Conservation (phyloP, 2,329 filamentous ascomycete species). For the Ambrosiella beaveri region DNA sequence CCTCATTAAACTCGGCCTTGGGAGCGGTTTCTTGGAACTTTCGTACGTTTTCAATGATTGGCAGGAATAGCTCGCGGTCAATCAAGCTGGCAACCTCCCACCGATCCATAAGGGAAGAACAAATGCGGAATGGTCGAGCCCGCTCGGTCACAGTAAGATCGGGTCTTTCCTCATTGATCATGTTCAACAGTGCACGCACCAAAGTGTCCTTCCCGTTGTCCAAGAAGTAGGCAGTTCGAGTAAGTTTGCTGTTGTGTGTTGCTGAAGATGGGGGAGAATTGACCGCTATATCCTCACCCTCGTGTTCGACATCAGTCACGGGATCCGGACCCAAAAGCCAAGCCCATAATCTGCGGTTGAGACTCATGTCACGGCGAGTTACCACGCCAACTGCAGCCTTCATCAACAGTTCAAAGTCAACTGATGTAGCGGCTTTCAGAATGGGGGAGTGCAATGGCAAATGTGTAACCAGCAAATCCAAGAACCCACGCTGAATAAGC, state of each 20-base stretch:
- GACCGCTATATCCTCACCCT: conserved; percentile 24
- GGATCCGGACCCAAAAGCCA: conserved; percentile 80
- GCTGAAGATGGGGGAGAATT: conserved; percentile 29
- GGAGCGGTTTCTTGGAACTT: conserved; percentile 49
- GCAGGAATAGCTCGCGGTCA: conserved; percentile 74
- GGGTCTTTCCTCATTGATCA: conserved; percentile 44
- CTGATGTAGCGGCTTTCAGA: conserved; percentile 55
- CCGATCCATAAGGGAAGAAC: conserved; percentile 89
- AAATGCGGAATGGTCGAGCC: conserved; percentile 76
- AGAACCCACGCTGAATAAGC: conserved; percentile 81
- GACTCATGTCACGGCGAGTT: conserved; percentile 80
- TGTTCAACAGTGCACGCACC: conserved; percentile 54
- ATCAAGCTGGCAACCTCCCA: conserved; percentile 92
- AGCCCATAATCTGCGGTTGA: conserved; percentile 86
- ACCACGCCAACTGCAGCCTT: conserved; percentile 77
- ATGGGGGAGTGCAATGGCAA: conserved; percentile 71
- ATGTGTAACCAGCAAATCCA: conserved; percentile 82
- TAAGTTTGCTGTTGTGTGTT: conserved; percentile 29
- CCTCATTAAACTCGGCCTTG: conserved; percentile 64
- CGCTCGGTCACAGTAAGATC: conserved; percentile 33
- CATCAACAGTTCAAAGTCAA: conserved; percentile 67
- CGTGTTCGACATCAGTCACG: conserved; percentile 15
- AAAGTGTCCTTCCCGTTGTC: conserved; percentile 60
- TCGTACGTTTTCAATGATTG: conserved; percentile 65
- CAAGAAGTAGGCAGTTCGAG: conserved; percentile 67